Conservation (phyloP, 2,329 filamentous ascomycete species). For the Apiospora arundinis region DNA sequence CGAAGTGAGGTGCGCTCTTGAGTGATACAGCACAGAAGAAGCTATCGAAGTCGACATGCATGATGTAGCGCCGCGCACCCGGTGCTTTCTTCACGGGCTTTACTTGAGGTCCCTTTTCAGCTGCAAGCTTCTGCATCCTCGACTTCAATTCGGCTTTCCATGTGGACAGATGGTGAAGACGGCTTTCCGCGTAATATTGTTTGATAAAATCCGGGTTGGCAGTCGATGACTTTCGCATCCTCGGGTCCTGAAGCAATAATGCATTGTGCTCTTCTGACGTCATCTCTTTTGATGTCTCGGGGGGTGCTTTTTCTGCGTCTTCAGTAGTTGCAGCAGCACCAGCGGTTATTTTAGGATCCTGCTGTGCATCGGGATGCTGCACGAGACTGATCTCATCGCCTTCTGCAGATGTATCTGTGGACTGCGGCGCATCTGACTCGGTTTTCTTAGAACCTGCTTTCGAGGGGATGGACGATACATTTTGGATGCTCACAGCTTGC, state of each 20-base stretch:
- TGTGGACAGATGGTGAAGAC: constrained; percentile 90
- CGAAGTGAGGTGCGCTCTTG: constrained; percentile 76
- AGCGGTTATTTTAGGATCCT: background rate
- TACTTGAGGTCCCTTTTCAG: constrained; percentile 63
- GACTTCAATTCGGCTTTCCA: constrained; percentile 97
- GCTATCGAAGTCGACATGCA: constrained; percentile 98
- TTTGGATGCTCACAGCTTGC: background rate
- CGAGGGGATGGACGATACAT: background rate
- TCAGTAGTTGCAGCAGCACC: background rate
- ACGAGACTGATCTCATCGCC: constrained; percentile 18
- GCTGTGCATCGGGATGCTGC: constrained; percentile 18
- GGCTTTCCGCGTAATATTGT: constrained; percentile 94
- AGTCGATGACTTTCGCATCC: constrained; percentile 85
- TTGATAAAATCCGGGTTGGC: constrained; percentile 93
- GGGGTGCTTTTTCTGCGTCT: background rate
- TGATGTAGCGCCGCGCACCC: constrained; percentile 78
- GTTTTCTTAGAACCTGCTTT: background rate
- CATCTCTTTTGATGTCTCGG: constrained; percentile 48
- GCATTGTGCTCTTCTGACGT: constrained; percentile 95
- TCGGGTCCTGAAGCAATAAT: constrained; percentile 80
- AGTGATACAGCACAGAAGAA: constrained; percentile 95
- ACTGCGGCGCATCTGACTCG: background rate
- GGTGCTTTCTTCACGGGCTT: constrained; percentile 58
- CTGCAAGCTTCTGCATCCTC: constrained; percentile 80
- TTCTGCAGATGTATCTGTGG: background rate